phyloP scores from a whole-genome alignment of 2,329 filamentous ascomycete genomes.

The Atkinsonella texensis region DNA sequence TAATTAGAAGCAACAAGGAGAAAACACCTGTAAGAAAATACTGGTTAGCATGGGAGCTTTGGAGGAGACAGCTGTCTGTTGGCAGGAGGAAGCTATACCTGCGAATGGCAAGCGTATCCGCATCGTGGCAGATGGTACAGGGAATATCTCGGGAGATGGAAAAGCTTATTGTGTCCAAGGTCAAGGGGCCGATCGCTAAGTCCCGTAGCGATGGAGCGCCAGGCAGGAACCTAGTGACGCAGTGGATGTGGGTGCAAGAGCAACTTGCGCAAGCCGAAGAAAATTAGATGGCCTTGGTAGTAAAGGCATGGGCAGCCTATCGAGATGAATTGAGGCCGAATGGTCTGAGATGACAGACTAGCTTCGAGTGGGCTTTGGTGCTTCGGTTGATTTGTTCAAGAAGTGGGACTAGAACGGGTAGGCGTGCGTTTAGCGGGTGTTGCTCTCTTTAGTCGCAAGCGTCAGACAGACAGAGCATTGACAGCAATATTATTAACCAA shows the following conservation, averaged over 20 bases:
- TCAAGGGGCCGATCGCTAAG: no score
- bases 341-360: not conserved
- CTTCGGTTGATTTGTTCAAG: not conserved
- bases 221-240: not conserved
- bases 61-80: not conserved
- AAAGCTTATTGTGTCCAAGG: no score
- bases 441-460: no score
- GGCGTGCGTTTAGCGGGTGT: no score
- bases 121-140: constrained; percentile 1
- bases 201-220: no score
- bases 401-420: not conserved
- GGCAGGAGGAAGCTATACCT: not conserved
- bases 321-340: not conserved
- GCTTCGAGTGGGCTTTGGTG: not conserved
- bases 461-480: no score
- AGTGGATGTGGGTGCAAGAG: no score
- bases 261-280: not conserved
- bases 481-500: no score
- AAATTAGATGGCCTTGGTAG: not conserved
- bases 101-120: constrained; percentile 6
- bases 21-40: constrained; percentile 45
- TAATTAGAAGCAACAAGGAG: constrained; percentile 56
- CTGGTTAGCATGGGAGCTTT: constrained; percentile 1
- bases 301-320: not conserved
- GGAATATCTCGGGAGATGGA: not conserved